phyloP scores from a whole-genome alignment of 73 alveolate genomes.

The Paramecium tetraurelia region DNA sequence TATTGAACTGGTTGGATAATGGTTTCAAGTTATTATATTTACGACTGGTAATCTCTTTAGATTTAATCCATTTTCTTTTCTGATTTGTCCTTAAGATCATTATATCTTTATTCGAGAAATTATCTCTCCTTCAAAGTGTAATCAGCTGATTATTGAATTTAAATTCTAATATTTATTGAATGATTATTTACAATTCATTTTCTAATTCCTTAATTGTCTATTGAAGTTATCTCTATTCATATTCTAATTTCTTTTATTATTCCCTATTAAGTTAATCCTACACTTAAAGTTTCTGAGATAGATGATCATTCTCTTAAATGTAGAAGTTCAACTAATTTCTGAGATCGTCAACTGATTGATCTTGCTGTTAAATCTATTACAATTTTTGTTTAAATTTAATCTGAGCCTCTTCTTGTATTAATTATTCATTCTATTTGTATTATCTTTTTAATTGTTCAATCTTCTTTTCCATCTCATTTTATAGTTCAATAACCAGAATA shows the following conservation, averaged over 20 bases:
- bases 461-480: conserved; percentile 3
- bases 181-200: neutral
- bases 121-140: conserved; percentile 37
- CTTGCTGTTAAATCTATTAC: neutral
- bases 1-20: neutral
- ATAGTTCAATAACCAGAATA: neutral
- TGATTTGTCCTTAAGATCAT: conserved; percentile 8
- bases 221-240: neutral
- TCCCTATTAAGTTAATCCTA: neutral
- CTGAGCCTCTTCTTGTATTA: neutral
- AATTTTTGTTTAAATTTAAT: conserved; percentile 5
- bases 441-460: neutral
- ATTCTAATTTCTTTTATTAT: neutral
- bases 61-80: conserved; percentile 1
- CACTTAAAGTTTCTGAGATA: neutral
- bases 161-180: neutral
- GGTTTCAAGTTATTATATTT: neutral
- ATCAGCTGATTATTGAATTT: conserved; percentile 26
- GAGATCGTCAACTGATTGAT: neutral
- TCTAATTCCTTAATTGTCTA: neutral
- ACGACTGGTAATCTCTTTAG: neutral
- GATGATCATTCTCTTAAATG: conserved; percentile 17
- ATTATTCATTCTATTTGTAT: neutral
- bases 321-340: neutral
- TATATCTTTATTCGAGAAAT: neutral